These are phyloP conservation scores for Nitzschia inconspicua DNA, from an alignment of 108 stramenopile genomes.

Conservation along the genomic window DNA sequence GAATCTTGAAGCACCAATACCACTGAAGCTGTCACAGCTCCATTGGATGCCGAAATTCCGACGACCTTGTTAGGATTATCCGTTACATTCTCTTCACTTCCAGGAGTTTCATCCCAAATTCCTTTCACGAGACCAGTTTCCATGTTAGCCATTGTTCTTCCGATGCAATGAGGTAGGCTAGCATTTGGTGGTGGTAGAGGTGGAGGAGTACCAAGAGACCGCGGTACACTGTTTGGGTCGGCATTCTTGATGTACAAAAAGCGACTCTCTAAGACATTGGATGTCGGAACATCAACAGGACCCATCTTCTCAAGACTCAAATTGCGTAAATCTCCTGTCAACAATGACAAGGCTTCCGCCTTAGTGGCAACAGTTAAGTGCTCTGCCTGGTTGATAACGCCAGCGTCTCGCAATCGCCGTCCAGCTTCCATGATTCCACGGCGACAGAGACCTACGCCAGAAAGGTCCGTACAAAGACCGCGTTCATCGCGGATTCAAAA, in stretches of 20 bases:
- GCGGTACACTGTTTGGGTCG: slow-evolving; percentile 7
- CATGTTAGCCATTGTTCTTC: slow-evolving; percentile 18
- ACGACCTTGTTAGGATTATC: background rate
- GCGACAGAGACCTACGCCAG: slow-evolving; percentile 17
- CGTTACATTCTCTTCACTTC: slow-evolving; percentile 10
- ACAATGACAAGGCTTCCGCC: slow-evolving; percentile 3
- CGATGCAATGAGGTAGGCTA: background rate
- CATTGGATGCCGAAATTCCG: slow-evolving; percentile 14
- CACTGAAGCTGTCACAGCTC: slow-evolving; percentile 6
- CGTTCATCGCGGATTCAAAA: slow-evolving; percentile 30
- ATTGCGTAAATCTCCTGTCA: slow-evolving; percentile 2
- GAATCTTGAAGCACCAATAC: slow-evolving; percentile 5
- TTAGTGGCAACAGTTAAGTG: slow-evolving; percentile 11
- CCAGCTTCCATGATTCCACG: slow-evolving; percentile 24
- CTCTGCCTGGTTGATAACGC: background rate
- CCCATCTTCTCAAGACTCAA: background rate
- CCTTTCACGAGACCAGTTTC: slow-evolving; percentile 11
- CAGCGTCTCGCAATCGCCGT: slow-evolving; percentile 1
- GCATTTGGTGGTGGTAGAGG: slow-evolving; percentile 2
- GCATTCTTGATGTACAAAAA: slow-evolving; percentile 11
- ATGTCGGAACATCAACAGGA: slow-evolving; percentile 6
- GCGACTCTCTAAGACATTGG: slow-evolving; percentile 1
- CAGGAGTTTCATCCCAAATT: slow-evolving; percentile 15
- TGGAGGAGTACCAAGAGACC: slow-evolving; percentile 17
- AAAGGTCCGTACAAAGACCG: slow-evolving; percentile 22